Base-by-base conservation (phyloP, 2,329 filamentous ascomycete species). In the Colletotrichum sp. region DNA sequence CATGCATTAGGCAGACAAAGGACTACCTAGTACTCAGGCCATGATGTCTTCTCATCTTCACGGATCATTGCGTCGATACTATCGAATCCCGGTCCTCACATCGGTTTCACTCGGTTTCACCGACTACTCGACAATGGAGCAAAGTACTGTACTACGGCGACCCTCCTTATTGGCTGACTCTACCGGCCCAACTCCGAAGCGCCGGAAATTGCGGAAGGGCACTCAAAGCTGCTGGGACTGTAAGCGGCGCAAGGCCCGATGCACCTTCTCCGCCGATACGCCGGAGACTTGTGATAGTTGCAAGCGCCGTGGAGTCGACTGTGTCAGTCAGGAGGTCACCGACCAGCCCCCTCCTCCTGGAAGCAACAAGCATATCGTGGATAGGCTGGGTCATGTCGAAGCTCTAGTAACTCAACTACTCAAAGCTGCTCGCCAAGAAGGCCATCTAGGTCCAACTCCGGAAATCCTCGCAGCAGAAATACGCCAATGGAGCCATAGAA, bases 281-380 rank as follows among this genome's bases (percentile, higher is more conserved):
- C 34, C 62, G 18, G 9, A 59, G 3, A 14, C 62, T 9, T 76
- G 74, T 16, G 74, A 69, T n/a, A 62, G 64, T 4, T 92, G 90
- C 75, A 81, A 82, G 28, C 81, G 86, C 9, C 86, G 89, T 1
- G 82, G 85, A 1, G 82, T 83, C 0, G 78, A 78, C 34, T 90
- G 89, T 71, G 78, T 89, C 61, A 84, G 87, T 70, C 89, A 91
- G 75, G 73, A 73, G 21, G 16, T 26, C 9, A 48, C 69, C 3
- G 88, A 90, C 65, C 84, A 85, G 21, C 82, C 83, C 3, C 72
- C 72, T 7, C 72, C 72, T 26, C 36, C 68, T 12, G 72, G 68
- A 24, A 55, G 59, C 24, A 71, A 66, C 14, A 71, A 71, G 28
- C 84, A 87, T 18, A 79, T 82, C 13, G 71, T 65, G 3, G 81